phyloP scores from a whole-genome alignment of 495 filamentous ascomycete genomes.

The Arthonia radiata region DNA sequence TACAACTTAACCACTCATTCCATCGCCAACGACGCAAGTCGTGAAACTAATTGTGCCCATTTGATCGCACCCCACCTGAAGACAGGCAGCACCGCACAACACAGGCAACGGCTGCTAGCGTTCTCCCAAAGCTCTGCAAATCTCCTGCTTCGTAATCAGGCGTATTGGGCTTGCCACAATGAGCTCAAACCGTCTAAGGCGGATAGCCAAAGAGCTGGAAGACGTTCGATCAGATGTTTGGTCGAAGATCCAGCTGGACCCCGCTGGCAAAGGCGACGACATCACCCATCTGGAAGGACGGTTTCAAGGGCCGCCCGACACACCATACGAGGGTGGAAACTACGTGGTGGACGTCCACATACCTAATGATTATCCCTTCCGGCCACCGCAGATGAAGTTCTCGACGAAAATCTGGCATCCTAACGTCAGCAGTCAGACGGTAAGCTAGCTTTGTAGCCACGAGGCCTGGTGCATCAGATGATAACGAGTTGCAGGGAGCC shows the following conservation, averaged over 20 bases:
- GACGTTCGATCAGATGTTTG: conserved; percentile 60
- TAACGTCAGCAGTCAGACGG: conserved; percentile 86
- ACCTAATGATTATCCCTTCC: conserved; percentile 77
- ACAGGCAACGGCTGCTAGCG: too few species aligned
- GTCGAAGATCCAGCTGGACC: conserved; percentile 38
- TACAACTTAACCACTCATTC: too few species aligned
- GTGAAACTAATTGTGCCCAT: too few species aligned
- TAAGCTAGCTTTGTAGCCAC: conserved; percentile 18
- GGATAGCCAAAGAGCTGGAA: conserved; percentile 73
- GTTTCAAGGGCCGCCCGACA: conserved; percentile 73
- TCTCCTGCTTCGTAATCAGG: too few species aligned
- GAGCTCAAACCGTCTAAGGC: conserved; percentile 53
- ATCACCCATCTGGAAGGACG: conserved; percentile 64
- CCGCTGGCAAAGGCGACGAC: conserved; percentile 38
- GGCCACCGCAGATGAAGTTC: conserved; percentile 79
- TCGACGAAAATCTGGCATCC: conserved; percentile 95
- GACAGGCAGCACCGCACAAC: too few species aligned
- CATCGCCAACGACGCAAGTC: too few species aligned
- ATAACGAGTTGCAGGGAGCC: conserved; percentile 37
- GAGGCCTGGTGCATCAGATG: conserved; percentile 1
- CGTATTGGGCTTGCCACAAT: too few species aligned
- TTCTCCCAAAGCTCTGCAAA: too few species aligned
- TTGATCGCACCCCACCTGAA: too few species aligned
- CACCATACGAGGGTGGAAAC: conserved; percentile 76
- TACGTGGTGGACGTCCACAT: conserved; percentile 71